A percentile compares a stretch with the other conserved stretches of the same genome.
phyloP scores from a whole-genome alignment of 2,329 filamentous ascomycete genomes.

The Aschersonia sp. region DNA sequence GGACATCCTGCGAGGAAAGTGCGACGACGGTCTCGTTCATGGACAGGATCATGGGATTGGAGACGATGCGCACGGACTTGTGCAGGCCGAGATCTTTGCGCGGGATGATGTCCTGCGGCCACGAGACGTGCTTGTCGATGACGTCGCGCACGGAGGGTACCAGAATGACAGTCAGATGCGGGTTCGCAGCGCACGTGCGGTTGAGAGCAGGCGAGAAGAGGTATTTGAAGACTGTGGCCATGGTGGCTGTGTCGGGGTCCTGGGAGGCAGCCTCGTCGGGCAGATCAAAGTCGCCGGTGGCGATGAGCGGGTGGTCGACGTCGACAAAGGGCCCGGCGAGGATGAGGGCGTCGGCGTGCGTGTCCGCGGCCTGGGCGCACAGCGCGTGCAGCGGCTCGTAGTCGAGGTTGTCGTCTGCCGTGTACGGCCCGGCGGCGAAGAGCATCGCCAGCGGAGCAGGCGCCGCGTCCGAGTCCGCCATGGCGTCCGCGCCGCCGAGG shows the following conservation, averaged over 20 bases:
- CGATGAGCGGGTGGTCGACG: slow-evolving; percentile 76
- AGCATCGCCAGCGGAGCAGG: slow-evolving; percentile 61
- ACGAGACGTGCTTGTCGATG: slow-evolving; percentile 71
- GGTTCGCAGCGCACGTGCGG: slow-evolving; percentile 54
- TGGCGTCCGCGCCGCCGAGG: slow-evolving; percentile 45
- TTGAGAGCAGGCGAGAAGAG: slow-evolving; percentile 62
- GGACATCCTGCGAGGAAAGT: slow-evolving; percentile 67
- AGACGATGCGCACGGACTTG: slow-evolving; percentile 61
- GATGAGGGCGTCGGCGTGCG: slow-evolving; percentile 63
- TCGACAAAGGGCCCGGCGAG: slow-evolving; percentile 83
- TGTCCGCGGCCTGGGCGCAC: slow-evolving; percentile 61
- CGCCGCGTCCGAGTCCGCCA: slow-evolving; percentile 39
- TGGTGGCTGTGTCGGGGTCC: slow-evolving; percentile 64
- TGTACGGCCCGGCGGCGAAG: slow-evolving; percentile 77
- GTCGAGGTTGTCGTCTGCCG: slow-evolving; percentile 78
- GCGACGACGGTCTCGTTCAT: slow-evolving; percentile 79
- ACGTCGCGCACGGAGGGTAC: slow-evolving; percentile 73
- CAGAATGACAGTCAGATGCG: slow-evolving; percentile 66
- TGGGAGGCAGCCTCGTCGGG: slow-evolving; percentile 49
- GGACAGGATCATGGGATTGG: slow-evolving; percentile 79
- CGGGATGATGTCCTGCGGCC: slow-evolving; percentile 52
- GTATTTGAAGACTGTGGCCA: slow-evolving; percentile 71
- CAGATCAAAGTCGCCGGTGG: slow-evolving; percentile 64
- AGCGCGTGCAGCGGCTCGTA: slow-evolving; percentile 78
- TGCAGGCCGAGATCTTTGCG: slow-evolving; percentile 64